Conservation (phyloP, 1,139 yeast genomes). For the Entelexis sorbosivorans region DNA sequence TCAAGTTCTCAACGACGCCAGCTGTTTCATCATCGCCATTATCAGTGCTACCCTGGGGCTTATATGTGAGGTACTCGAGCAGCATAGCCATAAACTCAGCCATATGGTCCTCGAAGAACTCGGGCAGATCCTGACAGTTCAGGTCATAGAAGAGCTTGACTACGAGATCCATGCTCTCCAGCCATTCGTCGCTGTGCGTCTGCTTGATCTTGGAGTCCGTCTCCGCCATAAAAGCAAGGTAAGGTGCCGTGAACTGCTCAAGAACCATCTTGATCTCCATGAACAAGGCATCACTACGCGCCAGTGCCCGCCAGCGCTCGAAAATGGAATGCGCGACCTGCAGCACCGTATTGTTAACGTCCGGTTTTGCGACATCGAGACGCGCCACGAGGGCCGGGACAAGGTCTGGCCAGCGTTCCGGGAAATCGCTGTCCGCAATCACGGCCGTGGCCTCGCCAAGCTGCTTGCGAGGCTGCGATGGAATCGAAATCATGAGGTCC, state of each 20-base stretch:
- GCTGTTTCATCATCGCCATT: constrained; percentile 55
- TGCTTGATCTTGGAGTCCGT: constrained; percentile 56
- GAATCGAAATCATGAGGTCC: constrained; percentile 70
- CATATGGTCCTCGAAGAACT: constrained; percentile 89
- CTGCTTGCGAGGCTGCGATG: constrained; percentile 68
- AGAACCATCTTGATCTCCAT: constrained; percentile 79
- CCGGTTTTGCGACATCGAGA: constrained; percentile 54
- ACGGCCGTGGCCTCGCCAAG: constrained; percentile 86
- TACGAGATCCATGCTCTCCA: constrained; percentile 62
- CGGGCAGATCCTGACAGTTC: constrained; percentile 96
- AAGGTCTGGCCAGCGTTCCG: constrained; percentile 73
- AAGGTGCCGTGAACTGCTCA: constrained; percentile 76
- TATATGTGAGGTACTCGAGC: constrained; percentile 55
- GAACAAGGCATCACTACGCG: constrained; percentile 81
- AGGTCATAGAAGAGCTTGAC: constrained; percentile 81
- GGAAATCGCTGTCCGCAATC: constrained; percentile 94
- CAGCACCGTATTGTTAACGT: constrained; percentile 72
- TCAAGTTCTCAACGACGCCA: constrained; percentile 60
- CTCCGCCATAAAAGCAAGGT: constrained; percentile 50
- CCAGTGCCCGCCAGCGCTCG: constrained; percentile 92
- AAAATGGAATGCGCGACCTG: constrained; percentile 92
- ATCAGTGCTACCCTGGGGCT: constrained; percentile 32
- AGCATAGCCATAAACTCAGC: constrained; percentile 64
- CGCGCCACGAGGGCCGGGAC: constrained; percentile 61
- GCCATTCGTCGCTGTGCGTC: constrained; percentile 28